These are phyloP conservation scores for Ceratobasidium sp. DNA, from an alignment of 1,284 basidiomycete species.

Conservation along the genomic window DNA sequence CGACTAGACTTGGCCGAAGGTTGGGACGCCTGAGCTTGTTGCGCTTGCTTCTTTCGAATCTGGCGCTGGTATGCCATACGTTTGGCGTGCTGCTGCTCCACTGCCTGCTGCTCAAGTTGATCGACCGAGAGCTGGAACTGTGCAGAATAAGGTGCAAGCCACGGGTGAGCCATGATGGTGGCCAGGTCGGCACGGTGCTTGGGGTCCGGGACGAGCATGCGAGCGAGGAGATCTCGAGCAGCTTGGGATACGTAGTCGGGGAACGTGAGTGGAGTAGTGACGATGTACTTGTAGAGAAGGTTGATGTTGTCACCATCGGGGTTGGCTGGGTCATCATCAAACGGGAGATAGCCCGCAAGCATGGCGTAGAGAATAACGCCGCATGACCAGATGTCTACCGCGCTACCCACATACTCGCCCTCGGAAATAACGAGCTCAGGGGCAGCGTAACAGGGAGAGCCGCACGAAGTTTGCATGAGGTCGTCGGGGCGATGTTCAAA, in stretches of 20 bases:
- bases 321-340: slow-evolving; percentile 98
- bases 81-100: slow-evolving; percentile 86
- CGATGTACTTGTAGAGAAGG: slow-evolving; percentile 98
- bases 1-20: slow-evolving; percentile 40
- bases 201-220: slow-evolving; percentile 90
- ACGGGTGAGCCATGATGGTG: slow-evolving; percentile 81
- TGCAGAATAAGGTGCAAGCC: slow-evolving; percentile 74
- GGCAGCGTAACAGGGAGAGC: slow-evolving; percentile 97
- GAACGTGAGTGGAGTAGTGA: slow-evolving; percentile 93
- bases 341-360: slow-evolving; percentile 99
- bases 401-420: slow-evolving; percentile 96
- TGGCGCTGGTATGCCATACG: slow-evolving; percentile 76
- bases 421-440: slow-evolving; percentile 99
- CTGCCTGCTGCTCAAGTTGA: slow-evolving; percentile 79
- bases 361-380: slow-evolving; percentile 99
- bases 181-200: slow-evolving; percentile 74
- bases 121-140: slow-evolving; percentile 76
- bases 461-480: slow-evolving; percentile 98
- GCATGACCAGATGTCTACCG: slow-evolving; percentile 99
- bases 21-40: slow-evolving; percentile 50
- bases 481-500: slow-evolving; percentile 93
- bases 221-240: slow-evolving; percentile 74
- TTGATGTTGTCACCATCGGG: slow-evolving; percentile 99
- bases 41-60: slow-evolving; percentile 63
- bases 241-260: slow-evolving; percentile 88